Percentiles rank a stretch among this genome's conserved stretches.
phyloP scores from a whole-genome alignment of 2,329 filamentous ascomycete genomes.

The Ampelomyces quisqualis region DNA sequence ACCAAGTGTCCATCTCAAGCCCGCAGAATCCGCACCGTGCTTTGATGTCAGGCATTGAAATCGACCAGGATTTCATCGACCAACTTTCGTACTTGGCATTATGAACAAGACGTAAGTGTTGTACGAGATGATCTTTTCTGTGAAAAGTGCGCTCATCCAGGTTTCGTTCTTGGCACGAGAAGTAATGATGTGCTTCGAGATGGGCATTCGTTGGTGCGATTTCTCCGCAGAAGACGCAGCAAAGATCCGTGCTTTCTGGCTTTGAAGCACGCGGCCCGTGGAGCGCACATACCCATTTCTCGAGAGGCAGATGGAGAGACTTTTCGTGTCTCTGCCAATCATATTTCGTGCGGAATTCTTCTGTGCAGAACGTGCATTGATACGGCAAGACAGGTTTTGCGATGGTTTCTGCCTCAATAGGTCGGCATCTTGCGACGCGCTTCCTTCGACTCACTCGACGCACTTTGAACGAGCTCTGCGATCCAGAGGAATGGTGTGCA shows the following conservation, averaged over 20 bases:
- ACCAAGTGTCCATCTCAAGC: slow-evolving; percentile 21
- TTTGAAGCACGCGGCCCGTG: slow-evolving; percentile 13
- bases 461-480: slow-evolving; percentile 17
- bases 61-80: slow-evolving; percentile 33
- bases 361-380: slow-evolving; percentile 36
- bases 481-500: slow-evolving; percentile 14
- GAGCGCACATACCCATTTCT: slow-evolving; percentile 29
- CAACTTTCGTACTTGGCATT: slow-evolving; percentile 33
- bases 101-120: slow-evolving; percentile 32
- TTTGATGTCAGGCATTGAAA: slow-evolving; percentile 23
- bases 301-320: slow-evolving; percentile 29
- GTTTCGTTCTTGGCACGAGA: slow-evolving; percentile 22
- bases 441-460: slow-evolving; percentile 14
- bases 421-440: slow-evolving; percentile 10
- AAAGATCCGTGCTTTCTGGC: slow-evolving; percentile 14
- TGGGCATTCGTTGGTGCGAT: slow-evolving; percentile 15
- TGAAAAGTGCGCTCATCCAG: slow-evolving; percentile 30
- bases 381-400: slow-evolving; percentile 18
- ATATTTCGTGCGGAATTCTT: slow-evolving; percentile 33
- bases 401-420: slow-evolving; percentile 11
- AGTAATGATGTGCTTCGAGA: slow-evolving; percentile 23
- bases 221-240: slow-evolving; percentile 26
- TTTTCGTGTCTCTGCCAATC: slow-evolving; percentile 37
- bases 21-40: slow-evolving; percentile 31
- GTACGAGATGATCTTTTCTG: slow-evolving; percentile 32